Base-by-base conservation (phyloP, 169 alveolate species). In the Eimeria acervulina region DNA sequence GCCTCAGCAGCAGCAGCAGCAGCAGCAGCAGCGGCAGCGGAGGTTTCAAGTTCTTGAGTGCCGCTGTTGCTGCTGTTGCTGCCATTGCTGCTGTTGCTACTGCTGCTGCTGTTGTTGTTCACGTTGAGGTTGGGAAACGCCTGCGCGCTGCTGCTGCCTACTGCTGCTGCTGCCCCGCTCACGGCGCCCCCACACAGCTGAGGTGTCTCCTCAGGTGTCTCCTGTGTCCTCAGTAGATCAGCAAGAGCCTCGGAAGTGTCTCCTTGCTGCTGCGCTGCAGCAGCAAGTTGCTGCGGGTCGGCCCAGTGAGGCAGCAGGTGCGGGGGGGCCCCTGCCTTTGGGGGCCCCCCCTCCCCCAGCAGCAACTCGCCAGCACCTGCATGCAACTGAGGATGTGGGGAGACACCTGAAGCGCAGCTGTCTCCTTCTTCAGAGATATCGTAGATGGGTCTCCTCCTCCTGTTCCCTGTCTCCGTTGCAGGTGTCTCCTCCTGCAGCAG, bases 401-500 rank as follows among this genome's bases (percentile, higher is more conserved):
- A 51, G 59, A 51, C 68, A 59, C 21, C 0, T 1, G 5, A n/a
- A n/a, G n/a, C n/a, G 8, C 68, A 12, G 8, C 68, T 59, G 68
- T 59, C 68, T 5, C 59, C 59, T 51, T 51, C n/a, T n/a, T n/a
- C n/a, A n/a, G 55, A 47, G 55, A 47, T 7, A 12, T 12, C 12
- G 19, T 47, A 47, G 12, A 47, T 47, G 55, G 19, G 5, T 5
- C 55, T 47, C 19, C 55, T 47, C 19, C 55, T 47, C 19, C 55
- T 47, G 55, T 12, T 47, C 19, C 55, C 55, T 47, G 55, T 47
- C 55, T 47, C 55, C 12, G 68, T n/a, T 59, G 81, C 81, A 2
- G 81, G 44, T 70, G 81, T 70, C 81, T 70, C 81, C 81, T 28
- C 44, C 12, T 70, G 81, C 81, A 3, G 47, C 81, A 70, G 81